phyloP scores from a whole-genome alignment of 2,329 filamentous ascomycete genomes.

The Colletotrichum tropicicola region DNA sequence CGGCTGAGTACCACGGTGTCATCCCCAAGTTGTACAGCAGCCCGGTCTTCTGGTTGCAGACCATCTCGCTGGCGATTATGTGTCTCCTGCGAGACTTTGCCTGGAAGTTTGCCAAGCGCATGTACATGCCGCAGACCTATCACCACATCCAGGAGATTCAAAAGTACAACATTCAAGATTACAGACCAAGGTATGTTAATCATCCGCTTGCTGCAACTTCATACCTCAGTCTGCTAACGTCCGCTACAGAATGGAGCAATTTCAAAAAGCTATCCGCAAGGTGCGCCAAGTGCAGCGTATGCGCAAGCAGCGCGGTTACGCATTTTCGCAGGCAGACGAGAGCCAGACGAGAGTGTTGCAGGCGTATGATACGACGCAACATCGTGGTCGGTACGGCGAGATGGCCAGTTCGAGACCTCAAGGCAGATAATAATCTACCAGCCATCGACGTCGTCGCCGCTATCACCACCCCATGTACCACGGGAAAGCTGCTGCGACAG shows the following conservation, averaged over 20 bases:
- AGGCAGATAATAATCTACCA: conserved; percentile 3
- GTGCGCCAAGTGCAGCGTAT: conserved; percentile 98
- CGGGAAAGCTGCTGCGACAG: neutral
- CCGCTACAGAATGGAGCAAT: conserved; percentile 90
- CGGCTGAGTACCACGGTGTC: conserved; percentile 84
- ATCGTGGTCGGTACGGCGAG: conserved; percentile 92
- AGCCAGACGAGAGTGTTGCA: conserved; percentile 94
- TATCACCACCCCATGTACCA: neutral
- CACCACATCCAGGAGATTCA: conserved; percentile 99
- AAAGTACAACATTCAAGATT: conserved; percentile 99
- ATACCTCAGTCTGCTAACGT: conserved; percentile 22
- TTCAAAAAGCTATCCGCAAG: conserved; percentile 99
- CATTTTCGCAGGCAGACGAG: conserved; percentile 97
- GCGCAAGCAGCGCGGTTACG: conserved; percentile 98
- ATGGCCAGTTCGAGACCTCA: conserved; percentile 70
- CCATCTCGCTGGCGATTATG: conserved; percentile 78
- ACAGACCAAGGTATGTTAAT: conserved; percentile 80
- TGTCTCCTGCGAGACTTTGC: conserved; percentile 90
- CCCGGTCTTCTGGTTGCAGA: conserved; percentile 91
- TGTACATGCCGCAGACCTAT: conserved; percentile 96
- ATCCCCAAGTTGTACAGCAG: conserved; percentile 82
- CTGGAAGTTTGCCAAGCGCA: conserved; percentile 97
- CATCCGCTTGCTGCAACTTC: too few species aligned
- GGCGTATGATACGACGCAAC: conserved; percentile 95
- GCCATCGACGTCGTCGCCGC: neutral